phyloP scores from a whole-genome alignment of 1,284 basidiomycete genomes.

The Mycena sp. region DNA sequence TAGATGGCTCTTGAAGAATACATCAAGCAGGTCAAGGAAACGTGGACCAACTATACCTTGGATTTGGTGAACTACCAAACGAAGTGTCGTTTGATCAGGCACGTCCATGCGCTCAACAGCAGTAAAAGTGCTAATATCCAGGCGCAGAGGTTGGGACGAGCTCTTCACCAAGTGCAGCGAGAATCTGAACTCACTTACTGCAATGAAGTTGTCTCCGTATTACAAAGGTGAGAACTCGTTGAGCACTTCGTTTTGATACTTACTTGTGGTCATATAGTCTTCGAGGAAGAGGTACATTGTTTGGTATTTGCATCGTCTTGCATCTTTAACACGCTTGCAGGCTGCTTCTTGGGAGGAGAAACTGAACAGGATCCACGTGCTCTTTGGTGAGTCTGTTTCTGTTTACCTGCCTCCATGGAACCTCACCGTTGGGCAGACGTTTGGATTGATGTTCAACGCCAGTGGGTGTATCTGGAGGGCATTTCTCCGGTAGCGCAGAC shows the following conservation, averaged over 20 bases:
- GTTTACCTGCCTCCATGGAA: background rate
- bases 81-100: conserved; percentile 96
- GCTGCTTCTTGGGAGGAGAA: conserved; percentile 95
- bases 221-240: conserved; percentile 77
- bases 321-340: conserved; percentile 45
- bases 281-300: conserved; percentile 85
- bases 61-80: conserved; percentile 99
- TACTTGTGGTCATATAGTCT: conserved; percentile 60
- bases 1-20: conserved; percentile 95
- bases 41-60: conserved; percentile 95
- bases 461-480: conserved; percentile 99
- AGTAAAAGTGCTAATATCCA: conserved; percentile 11
- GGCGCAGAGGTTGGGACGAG: conserved; percentile 92
- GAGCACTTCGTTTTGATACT: background rate
- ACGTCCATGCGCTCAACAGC: conserved; percentile 29
- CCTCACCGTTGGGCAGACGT: conserved; percentile 67
- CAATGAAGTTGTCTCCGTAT: conserved; percentile 98
- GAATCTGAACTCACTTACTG: conserved; percentile 94
- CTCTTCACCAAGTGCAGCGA: conserved; percentile 97
- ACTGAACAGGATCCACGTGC: conserved; percentile 92
- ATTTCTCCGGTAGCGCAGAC: conserved; percentile 98
- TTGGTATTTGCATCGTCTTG: background rate
- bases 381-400: conserved; percentile 76
- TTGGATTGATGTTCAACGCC: conserved; percentile 99
- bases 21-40: conserved; percentile 95